Percentiles rank a stretch among this genome's conserved stretches.
These are phyloP conservation scores for Mycogone perniciosa DNA, from an alignment of 2,329 filamentous ascomycete genomes.

Conservation along the genomic window DNA sequence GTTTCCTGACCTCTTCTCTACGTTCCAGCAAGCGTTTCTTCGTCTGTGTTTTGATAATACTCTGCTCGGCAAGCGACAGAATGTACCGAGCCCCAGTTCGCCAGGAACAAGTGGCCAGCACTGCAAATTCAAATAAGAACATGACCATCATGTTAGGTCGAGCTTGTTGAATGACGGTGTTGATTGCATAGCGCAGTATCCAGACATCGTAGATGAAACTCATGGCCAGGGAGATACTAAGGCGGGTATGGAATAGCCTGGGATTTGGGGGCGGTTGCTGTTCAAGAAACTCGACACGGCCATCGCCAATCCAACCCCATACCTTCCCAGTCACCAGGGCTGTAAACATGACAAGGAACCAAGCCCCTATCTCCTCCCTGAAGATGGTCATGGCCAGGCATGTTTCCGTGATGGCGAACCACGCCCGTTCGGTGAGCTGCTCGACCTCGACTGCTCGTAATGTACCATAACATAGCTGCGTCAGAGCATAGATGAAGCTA, in stretches of 20 bases:
- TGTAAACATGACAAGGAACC: constrained; percentile 96
- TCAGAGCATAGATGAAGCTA: constrained; percentile 77
- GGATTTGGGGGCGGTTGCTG: constrained; percentile 91
- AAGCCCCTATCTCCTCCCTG: constrained; percentile 85
- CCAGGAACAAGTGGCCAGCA: constrained; percentile 71
- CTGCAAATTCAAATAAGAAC: constrained; percentile 96
- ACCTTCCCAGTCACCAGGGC: constrained; percentile 88
- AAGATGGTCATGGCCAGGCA: constrained; percentile 98
- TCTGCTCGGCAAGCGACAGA: constrained; percentile 70
- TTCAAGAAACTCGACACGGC: constrained; percentile 86
- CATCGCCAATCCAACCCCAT: constrained; percentile 97
- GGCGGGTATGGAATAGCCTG: constrained; percentile 75
- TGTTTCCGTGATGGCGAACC: constrained; percentile 97
- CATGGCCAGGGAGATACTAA: constrained; percentile 70
- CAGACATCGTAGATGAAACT: constrained; percentile 74
- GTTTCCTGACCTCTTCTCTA: constrained; percentile 59
- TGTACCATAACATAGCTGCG: constrained; percentile 82
- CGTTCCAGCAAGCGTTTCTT: constrained; percentile 60
- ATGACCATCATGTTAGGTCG: constrained; percentile 99
- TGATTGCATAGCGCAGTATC: constrained; percentile 75
- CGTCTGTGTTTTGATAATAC: constrained; percentile 69
- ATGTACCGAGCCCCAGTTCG: constrained; percentile 75
- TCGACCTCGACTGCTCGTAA: constrained; percentile 93
- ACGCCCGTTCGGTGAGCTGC: constrained; percentile 93
- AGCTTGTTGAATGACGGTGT: constrained; percentile 77